Percentiles rank a stretch among this genome's conserved stretches.
Evolutionary conservation across 805 yeast genomes (phyloP).

Genomic region (Nakazawaea populi): DNA sequence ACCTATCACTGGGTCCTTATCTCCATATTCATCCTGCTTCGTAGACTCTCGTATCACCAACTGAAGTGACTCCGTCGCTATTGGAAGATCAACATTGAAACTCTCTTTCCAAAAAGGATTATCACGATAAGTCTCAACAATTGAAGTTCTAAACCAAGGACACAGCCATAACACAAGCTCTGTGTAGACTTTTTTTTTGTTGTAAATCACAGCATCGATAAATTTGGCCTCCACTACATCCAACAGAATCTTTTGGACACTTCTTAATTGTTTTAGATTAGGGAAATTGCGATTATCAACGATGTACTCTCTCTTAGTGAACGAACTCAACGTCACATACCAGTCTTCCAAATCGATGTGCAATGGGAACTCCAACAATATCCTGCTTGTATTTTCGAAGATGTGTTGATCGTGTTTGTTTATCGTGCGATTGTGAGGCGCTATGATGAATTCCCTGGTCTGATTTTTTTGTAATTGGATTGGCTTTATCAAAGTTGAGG

Average conservation of each 20-base stretch:
- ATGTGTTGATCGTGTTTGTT: constrained; percentile 9
- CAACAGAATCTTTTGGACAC: constrained; percentile 46
- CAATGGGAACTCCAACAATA: constrained; percentile 57
- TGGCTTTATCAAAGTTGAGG: constrained; percentile 29
- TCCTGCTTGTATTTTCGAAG: constrained; percentile 21
- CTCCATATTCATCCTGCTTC: constrained; percentile 19
- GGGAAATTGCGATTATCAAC: constrained; percentile 22
- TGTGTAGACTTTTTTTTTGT: constrained; percentile 40
- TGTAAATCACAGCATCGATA: constrained; percentile 17
- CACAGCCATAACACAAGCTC: constrained; percentile 70
- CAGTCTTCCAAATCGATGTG: constrained; percentile 73
- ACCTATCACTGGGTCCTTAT: constrained; percentile 41
- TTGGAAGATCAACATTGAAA: constrained; percentile 56
- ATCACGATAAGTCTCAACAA: constrained; percentile 35
- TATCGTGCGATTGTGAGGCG: background rate
- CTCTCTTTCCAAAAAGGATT: constrained; percentile 84
- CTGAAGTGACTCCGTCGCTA: constrained; percentile 45
- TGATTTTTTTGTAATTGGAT: constrained; percentile 2
- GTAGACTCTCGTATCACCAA: constrained; percentile 35
- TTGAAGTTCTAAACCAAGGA: constrained; percentile 75
- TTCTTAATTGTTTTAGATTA: constrained; percentile 35
- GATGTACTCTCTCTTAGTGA: constrained; percentile 50
- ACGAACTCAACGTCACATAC: constrained; percentile 62
- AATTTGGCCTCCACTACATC: constrained; percentile 65
- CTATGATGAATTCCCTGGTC: constrained; percentile 5